Evolutionary conservation across 2,329 filamentous ascomycete genomes (phyloP), one percentile per base, ranked within the genome.

Genomic region (Diaporthe batatas): DNA sequence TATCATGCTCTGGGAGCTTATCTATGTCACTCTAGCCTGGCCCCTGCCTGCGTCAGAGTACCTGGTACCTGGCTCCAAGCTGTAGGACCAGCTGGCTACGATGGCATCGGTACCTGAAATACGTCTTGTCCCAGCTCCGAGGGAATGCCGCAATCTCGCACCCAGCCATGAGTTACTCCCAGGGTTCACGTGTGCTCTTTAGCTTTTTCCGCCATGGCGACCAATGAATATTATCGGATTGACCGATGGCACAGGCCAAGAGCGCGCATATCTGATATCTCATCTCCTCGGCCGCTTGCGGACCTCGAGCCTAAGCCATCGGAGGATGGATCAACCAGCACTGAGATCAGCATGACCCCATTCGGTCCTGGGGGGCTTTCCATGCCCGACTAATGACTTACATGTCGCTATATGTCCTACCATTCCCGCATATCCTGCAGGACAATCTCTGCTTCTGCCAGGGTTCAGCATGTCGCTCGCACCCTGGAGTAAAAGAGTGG

Each of bases 1-100:
- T 74, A 70, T 74, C 72, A 71, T 53, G 34, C 29, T n/a, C 62
- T 65, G 62, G 12, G 32, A 44, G 68, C 68, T 70, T 59, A 55
- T 49, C 54, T 70, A 51, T 51, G 44, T 32, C 54, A 32, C 42
- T 59, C n/a, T 23, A 21, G 54, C 39, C 68, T 39, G 29, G 14
- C 29, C 62, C 62, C 62, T 65, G 62, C 62, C 25, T 7, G 11
- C 12, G 2, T 7, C 16, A n/a, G 42, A 29, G 44, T 51, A 36
- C 21, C 32, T 11, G 44, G 11, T 65, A 65, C 62, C 49, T 65
- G 0, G 11, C 1, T 6, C 14, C 2, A 7, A 44, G 8, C 12
- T 1, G 36, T 12, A 6, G 7, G 7, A 18, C 2, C 3, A 8
- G 36, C 36, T 14, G 1, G 36, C 5, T 10, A 16, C 23, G 12